A percentile compares a stretch with the other conserved stretches of the same genome.
phyloP scores from a whole-genome alignment of 129 eudicot genomes.

The Pseudognaphalium luteoalbum region DNA sequence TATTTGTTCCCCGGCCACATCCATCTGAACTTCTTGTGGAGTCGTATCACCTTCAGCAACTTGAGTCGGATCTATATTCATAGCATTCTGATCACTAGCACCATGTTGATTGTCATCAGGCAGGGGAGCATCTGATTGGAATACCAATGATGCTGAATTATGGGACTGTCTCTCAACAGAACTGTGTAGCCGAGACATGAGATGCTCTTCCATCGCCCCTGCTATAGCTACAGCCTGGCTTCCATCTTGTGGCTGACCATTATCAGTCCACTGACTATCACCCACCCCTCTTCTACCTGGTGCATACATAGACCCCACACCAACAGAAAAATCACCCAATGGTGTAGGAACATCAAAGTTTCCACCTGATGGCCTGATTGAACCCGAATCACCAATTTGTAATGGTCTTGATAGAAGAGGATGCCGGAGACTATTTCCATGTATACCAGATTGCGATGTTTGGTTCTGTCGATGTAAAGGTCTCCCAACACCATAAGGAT shows the following conservation, averaged over 20 bases:
- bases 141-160: background rate
- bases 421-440: background rate
- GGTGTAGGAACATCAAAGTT: background rate
- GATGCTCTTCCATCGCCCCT: background rate
- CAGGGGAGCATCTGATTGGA: background rate
- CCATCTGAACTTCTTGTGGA: background rate
- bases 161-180: background rate
- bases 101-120: conserved; percentile 4
- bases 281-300: conserved; percentile 1
- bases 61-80: background rate
- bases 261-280: conserved; percentile 8
- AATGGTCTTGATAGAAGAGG: conserved; percentile 10
- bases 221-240: background rate
- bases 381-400: background rate
- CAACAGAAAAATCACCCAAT: conserved; percentile 7
- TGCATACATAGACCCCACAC: background rate
- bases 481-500: background rate
- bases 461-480: background rate
- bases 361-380: background rate
- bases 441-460: background rate
- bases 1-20: background rate
- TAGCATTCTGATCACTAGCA: background rate
- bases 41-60: background rate
- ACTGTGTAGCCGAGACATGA: background rate
- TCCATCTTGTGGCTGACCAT: conserved; percentile 9